Percentiles rank a stretch among this genome's conserved stretches.
These are phyloP conservation scores for Dendryphion nanum DNA, from an alignment of 2,329 filamentous ascomycete species.

Conservation along the genomic window DNA sequence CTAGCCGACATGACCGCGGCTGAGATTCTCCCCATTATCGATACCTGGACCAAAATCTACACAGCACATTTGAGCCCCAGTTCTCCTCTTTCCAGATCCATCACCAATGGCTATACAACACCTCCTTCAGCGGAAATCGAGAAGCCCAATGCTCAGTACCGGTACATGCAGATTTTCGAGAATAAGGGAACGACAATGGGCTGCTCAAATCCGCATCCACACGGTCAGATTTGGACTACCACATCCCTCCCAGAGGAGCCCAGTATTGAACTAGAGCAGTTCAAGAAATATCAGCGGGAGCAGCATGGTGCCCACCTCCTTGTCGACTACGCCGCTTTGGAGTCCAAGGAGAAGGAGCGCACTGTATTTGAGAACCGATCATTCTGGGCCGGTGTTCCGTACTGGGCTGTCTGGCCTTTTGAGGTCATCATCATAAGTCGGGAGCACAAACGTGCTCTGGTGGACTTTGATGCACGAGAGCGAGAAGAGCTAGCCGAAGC, in stretches of 20 bases:
- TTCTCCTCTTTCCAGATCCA: slow-evolving; percentile 61
- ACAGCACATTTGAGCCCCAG: slow-evolving; percentile 72
- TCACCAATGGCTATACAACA: slow-evolving; percentile 47
- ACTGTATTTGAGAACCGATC: slow-evolving; percentile 83
- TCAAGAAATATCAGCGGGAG: slow-evolving; percentile 73
- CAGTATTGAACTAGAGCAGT: slow-evolving; percentile 71
- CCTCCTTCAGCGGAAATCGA: slow-evolving; percentile 46
- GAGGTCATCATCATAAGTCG: slow-evolving; percentile 89
- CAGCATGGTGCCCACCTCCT: slow-evolving; percentile 75
- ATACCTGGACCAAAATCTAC: slow-evolving; percentile 92
- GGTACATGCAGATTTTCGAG: slow-evolving; percentile 99
- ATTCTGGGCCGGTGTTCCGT: slow-evolving; percentile 88
- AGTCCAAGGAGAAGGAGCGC: slow-evolving; percentile 77
- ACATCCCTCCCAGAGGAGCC: slow-evolving; percentile 90
- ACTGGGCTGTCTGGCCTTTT: slow-evolving; percentile 98
- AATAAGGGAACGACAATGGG: slow-evolving; percentile 99
- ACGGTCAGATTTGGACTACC: slow-evolving; percentile 95
- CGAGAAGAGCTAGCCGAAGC: slow-evolving; percentile 74
- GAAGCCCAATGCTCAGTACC: slow-evolving; percentile 71
- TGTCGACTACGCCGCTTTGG: slow-evolving; percentile 81
- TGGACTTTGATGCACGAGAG: slow-evolving; percentile 75
- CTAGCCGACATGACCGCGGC: slow-evolving; percentile 79
- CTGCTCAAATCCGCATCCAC: slow-evolving; percentile 96
- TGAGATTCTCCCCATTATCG: slow-evolving; percentile 78
- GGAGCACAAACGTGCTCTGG: slow-evolving; percentile 76